A percentile compares a stretch with the other conserved stretches of the same genome.
Evolutionary conservation across 768 basidiomycete genomes (phyloP).

Genomic region (Boletus edulis): DNA sequence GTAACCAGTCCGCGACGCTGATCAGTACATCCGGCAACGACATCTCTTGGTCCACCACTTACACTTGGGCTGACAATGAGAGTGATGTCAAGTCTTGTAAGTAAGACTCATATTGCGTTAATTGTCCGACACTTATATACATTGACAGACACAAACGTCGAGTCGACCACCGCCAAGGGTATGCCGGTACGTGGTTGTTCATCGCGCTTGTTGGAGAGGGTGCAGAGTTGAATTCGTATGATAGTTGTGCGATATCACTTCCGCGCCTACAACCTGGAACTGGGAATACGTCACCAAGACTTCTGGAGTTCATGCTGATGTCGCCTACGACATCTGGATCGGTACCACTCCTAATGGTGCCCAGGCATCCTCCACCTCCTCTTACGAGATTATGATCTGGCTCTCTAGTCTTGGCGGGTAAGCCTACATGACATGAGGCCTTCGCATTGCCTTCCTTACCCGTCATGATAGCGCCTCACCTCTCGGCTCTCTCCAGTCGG

Average conservation of each 20-base stretch:
- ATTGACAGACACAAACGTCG: constrained; percentile 47
- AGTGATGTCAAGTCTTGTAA: constrained; percentile 58
- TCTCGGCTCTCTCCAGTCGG: constrained; percentile 49
- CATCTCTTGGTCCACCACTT: constrained; percentile 54
- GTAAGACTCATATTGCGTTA: constrained; percentile 14
- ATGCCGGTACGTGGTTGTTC: constrained; percentile 35
- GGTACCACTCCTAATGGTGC: constrained; percentile 41
- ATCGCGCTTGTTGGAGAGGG: background rate
- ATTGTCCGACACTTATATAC: background rate
- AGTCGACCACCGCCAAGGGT: constrained; percentile 46
- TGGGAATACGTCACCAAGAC: constrained; percentile 45
- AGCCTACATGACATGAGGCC: background rate
- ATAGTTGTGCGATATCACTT: constrained; percentile 40
- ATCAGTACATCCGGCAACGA: constrained; percentile 35
- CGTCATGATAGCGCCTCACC: constrained; percentile 45
- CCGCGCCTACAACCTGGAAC: constrained; percentile 50
- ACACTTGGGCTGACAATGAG: constrained; percentile 47
- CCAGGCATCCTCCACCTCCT: constrained; percentile 46
- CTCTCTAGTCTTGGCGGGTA: constrained; percentile 55
- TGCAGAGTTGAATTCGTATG: background rate
- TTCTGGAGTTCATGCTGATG: constrained; percentile 53
- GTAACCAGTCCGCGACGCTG: constrained; percentile 49
- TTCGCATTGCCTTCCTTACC: background rate
- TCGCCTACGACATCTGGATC: constrained; percentile 57
- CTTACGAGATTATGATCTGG: constrained; percentile 64